phyloP scores from a whole-genome alignment of 805 yeast species.

The Wickerhamiella azyma region DNA sequence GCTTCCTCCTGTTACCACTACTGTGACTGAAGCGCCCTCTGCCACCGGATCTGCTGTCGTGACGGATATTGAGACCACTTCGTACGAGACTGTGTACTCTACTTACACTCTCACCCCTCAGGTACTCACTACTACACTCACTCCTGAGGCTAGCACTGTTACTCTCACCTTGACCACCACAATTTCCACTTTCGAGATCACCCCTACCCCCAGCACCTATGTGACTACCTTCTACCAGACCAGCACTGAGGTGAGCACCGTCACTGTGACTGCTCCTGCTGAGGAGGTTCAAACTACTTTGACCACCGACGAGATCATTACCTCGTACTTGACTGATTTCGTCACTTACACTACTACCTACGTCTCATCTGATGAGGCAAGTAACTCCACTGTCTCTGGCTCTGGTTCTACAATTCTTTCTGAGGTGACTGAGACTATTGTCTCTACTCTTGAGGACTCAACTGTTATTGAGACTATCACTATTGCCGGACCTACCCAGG shows the following conservation, averaged over 20 bases:
- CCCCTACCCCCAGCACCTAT: not conserved
- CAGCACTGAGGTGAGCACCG: not conserved
- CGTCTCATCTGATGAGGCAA: not conserved
- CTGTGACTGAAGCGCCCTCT: not conserved
- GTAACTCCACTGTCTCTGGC: not conserved
- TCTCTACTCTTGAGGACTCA: not conserved
- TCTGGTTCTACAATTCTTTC: constrained; percentile 2
- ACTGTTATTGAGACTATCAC: not conserved
- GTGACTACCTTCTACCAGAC: constrained; percentile 1
- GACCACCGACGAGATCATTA: not conserved
- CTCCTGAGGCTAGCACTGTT: not conserved
- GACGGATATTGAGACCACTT: not conserved
- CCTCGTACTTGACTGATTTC: constrained; percentile 3
- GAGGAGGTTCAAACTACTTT: no score
- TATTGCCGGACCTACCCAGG: not conserved
- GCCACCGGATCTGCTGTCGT: no score
- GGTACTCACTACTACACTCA: constrained; percentile 2
- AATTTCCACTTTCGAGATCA: not conserved
- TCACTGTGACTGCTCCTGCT: constrained; percentile 2
- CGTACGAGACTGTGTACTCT: constrained; percentile 1
- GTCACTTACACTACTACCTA: not conserved
- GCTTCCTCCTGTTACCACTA: not conserved
- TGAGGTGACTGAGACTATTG: not conserved
- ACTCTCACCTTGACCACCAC: not conserved
- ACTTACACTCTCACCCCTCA: constrained; percentile 7